phyloP scores from a whole-genome alignment of 129 eudicot genomes.

The Flaveria sonorensis region DNA sequence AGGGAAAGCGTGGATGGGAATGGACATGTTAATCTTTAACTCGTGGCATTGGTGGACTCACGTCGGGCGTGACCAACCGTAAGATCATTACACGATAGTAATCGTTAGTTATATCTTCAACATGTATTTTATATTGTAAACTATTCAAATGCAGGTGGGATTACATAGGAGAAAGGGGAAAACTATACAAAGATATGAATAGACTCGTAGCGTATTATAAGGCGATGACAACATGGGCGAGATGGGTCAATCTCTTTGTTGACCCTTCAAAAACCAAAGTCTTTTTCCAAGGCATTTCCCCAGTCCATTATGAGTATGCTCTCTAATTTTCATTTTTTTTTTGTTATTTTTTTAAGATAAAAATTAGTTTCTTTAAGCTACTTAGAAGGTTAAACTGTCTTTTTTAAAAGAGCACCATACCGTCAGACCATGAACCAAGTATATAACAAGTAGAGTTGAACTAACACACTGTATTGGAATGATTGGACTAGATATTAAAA shows the following conservation, averaged over 20 bases:
- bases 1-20: conserved; percentile 69
- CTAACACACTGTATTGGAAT: too few relatives aligned
- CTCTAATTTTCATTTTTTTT: neutral
- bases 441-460: too few relatives aligned
- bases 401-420: too few relatives aligned
- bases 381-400: too few relatives aligned
- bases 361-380: too few relatives aligned
- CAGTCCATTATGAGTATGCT: conserved; percentile 69
- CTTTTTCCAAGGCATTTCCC: conserved; percentile 76
- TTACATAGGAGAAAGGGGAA: conserved; percentile 68
- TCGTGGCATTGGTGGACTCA: conserved; percentile 98
- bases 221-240: conserved; percentile 83
- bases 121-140: neutral
- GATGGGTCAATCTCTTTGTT: conserved; percentile 70
- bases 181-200: conserved; percentile 66
- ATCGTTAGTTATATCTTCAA: neutral
- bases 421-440: too few relatives aligned
- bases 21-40: conserved; percentile 74
- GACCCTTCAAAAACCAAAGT: conserved; percentile 77
- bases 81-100: conserved; percentile 1
- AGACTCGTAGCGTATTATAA: conserved; percentile 67
- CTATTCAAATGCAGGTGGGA: conserved; percentile 53
- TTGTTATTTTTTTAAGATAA: neutral
- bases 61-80: conserved; percentile 72
- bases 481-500: too few relatives aligned